Evolutionary conservation across 495 filamentous ascomycete species (phyloP), one percentile per base, ranked within the genome.

Genomic region (Ascobolus immersus): DNA sequence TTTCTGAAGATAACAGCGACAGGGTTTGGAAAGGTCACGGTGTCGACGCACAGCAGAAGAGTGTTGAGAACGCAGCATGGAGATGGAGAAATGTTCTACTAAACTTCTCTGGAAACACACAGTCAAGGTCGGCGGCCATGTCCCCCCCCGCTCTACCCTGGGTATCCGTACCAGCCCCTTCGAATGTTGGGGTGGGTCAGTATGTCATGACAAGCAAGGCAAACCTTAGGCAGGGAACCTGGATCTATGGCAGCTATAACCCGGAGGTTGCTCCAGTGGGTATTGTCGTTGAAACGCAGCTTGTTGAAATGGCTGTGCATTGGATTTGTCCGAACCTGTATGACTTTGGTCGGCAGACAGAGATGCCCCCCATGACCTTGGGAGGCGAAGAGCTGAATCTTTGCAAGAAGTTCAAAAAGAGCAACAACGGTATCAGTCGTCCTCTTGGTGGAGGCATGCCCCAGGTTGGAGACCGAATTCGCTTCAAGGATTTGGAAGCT

Each of bases 271-370:
- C 40, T 4, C 51, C 59, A 2, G 43, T 47, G 12, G 66, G 56
- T 23, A 58, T 51, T n/a, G 58, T 72, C 3, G 53, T 69, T 14
- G 54, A 57, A 14, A 54, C 58, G 6, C 52, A 55, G 11, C 44
- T 55, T 4, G 36, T 52, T 21, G 36, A 39, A 10, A 32, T 67
- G 13, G 44, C 54, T 24, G 54, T 72, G 14, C 41, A 51, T 21
- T 72, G 68, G 68, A 35, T 67, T 9, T 55, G 52, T 29, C 52
- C 54, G 25, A 60, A 60, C 28, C 44, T 53, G 22, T n/a, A n/a
- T n/a, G n/a, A n/a, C n/a, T n/a, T n/a, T n/a, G n/a, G n/a, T n/a
- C n/a, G n/a, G n/a, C n/a, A n/a, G n/a, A n/a, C n/a, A n/a, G n/a
- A n/a, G n/a, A n/a, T n/a, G n/a, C n/a, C n/a, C n/a, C n/a, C n/a